Evolutionary conservation across 2,329 filamentous ascomycete species (phyloP).

Genomic region (Venturia aucupariae): DNA sequence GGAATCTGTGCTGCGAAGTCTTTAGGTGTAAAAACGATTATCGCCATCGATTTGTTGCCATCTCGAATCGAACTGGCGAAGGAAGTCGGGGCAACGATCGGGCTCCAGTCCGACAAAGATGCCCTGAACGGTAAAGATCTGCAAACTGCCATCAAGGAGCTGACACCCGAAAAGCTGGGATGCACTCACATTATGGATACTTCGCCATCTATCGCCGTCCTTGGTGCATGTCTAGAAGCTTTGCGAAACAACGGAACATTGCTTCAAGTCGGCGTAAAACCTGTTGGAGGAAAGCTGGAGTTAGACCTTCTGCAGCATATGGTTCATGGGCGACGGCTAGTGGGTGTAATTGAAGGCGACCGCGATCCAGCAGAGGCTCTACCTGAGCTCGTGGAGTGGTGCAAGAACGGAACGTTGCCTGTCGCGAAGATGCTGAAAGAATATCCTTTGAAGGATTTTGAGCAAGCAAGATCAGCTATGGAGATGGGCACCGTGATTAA

Average conservation of each 20-base stretch:
- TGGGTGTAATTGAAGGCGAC: slow-evolving; percentile 41
- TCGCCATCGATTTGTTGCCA: slow-evolving; percentile 38
- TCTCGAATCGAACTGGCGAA: slow-evolving; percentile 34
- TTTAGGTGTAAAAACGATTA: slow-evolving; percentile 26
- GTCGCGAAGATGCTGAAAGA: slow-evolving; percentile 37
- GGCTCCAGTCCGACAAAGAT: slow-evolving; percentile 27
- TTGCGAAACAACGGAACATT: slow-evolving; percentile 25
- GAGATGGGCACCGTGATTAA: slow-evolving; percentile 32
- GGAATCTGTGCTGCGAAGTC: slow-evolving; percentile 32
- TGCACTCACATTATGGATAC: slow-evolving; percentile 27
- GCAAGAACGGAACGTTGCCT: slow-evolving; percentile 37
- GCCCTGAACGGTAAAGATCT: slow-evolving; percentile 19
- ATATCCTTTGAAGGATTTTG: slow-evolving; percentile 34
- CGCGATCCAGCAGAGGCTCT: slow-evolving; percentile 33
- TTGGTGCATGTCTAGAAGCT: slow-evolving; percentile 24
- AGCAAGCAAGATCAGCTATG: slow-evolving; percentile 35
- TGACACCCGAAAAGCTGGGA: slow-evolving; percentile 19
- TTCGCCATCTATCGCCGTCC: slow-evolving; percentile 23
- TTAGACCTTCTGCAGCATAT: slow-evolving; percentile 39
- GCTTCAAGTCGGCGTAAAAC: slow-evolving; percentile 27
- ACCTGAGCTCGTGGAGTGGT: slow-evolving; percentile 42
- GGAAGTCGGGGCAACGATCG: slow-evolving; percentile 37
- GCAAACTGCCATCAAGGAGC: slow-evolving; percentile 22
- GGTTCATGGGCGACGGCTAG: slow-evolving; percentile 38
- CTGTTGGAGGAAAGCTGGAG: slow-evolving; percentile 24